Conservation (phyloP, 176 grass and related monocot species). For the Phragmites australis region DNA sequence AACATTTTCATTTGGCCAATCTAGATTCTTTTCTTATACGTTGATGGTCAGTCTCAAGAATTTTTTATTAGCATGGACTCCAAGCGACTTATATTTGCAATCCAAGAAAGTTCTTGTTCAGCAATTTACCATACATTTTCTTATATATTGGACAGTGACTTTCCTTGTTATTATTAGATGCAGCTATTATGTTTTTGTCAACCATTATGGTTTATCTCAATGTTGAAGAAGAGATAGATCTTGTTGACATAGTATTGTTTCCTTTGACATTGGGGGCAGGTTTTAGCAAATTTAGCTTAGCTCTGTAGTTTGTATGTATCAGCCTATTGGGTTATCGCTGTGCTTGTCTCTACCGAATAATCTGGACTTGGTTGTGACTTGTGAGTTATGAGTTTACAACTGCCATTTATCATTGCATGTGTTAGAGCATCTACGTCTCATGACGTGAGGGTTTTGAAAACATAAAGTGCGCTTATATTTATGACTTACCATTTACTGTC, state of each 20-base stretch:
- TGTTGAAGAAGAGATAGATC: background rate
- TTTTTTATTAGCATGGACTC: background rate
- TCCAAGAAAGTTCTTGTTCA: background rate
- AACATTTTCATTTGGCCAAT: background rate
- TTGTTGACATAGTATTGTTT: conserved; percentile 6
- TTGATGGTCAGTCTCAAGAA: background rate
- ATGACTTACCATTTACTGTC: background rate
- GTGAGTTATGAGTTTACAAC: background rate
- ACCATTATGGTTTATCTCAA: conserved; percentile 12
- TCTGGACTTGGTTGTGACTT: background rate
- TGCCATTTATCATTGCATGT: conserved; percentile 15
- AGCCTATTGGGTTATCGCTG: background rate
- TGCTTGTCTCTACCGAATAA: background rate
- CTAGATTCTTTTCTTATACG: background rate
- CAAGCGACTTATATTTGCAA: background rate
- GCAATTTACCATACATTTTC: background rate
- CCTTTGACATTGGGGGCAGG: background rate
- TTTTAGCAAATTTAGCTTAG: conserved; percentile 16
- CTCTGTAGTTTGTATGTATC: conserved; percentile 23
- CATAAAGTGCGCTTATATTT: conserved; percentile 21
- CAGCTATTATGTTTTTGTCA: background rate
- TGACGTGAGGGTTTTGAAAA: background rate
- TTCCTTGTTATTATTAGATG: background rate
- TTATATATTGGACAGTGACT: background rate
- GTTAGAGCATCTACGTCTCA: conserved; percentile 6